Evolutionary conservation across 805 yeast genomes (phyloP).

Genomic region (Candida tibetensis): DNA sequence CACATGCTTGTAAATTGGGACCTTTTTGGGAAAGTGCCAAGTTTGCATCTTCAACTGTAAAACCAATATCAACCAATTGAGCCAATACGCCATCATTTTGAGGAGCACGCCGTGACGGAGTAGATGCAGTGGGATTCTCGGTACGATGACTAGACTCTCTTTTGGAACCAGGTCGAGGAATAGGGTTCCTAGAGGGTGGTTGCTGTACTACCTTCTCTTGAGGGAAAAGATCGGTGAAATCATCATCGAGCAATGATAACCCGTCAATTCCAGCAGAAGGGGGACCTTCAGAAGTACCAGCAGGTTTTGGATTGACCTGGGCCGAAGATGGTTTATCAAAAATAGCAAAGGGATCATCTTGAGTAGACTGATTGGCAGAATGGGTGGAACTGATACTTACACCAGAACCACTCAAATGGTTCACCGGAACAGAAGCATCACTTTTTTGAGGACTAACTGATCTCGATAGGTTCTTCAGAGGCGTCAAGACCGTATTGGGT

Average conservation of each 20-base stretch:
- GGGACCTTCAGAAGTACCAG: slow-evolving; percentile 1
- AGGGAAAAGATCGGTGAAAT: slow-evolving; percentile 40
- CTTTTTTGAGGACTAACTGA: too few species aligned
- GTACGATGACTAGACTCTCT: neutral
- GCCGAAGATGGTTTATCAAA: slow-evolving; percentile 9
- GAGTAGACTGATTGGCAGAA: neutral
- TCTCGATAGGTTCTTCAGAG: neutral
- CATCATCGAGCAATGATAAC: slow-evolving; percentile 37
- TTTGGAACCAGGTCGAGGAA: neutral
- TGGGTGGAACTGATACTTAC: neutral
- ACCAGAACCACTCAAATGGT: neutral
- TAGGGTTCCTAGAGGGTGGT: neutral
- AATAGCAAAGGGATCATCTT: slow-evolving; percentile 26
- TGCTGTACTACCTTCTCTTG: neutral
- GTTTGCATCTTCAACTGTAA: slow-evolving; percentile 56
- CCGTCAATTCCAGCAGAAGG: slow-evolving; percentile 2
- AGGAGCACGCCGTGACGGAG: neutral
- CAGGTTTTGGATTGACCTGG: neutral
- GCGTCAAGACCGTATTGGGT: neutral
- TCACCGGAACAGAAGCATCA: too few species aligned
- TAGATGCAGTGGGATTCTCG: neutral
- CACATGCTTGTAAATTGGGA: slow-evolving; percentile 60
- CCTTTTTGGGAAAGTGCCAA: slow-evolving; percentile 61
- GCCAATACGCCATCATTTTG: slow-evolving; percentile 57
- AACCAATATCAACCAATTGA: slow-evolving; percentile 78